A percentile compares a stretch with the other conserved stretches of the same genome.
Evolutionary conservation across 2,329 filamentous ascomycete genomes (phyloP).

Genomic region (Colletotrichum tropicicola): DNA sequence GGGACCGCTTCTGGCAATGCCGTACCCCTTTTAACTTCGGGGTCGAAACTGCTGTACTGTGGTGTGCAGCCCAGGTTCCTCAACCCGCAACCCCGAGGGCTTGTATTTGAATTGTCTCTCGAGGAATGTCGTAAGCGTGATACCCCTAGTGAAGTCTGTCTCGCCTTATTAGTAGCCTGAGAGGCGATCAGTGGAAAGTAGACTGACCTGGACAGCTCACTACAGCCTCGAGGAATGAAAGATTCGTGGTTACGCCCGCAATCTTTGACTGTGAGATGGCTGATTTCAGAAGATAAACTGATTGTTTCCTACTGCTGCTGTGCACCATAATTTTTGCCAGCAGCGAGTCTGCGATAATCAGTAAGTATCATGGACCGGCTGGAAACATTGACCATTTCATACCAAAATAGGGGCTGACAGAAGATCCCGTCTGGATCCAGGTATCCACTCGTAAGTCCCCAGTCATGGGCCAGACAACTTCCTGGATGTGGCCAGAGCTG

Average conservation of each 20-base stretch:
- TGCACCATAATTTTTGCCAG: constrained; percentile 69
- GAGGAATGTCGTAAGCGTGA: background rate
- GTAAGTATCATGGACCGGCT: no score
- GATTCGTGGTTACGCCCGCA: background rate
- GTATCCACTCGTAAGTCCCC: constrained; percentile 66
- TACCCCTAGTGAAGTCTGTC: background rate
- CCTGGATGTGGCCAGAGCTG: constrained; percentile 65
- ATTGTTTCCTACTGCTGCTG: constrained; percentile 54
- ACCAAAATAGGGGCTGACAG: constrained; percentile 62
- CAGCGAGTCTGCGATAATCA: constrained; percentile 51
- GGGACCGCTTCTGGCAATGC: constrained; percentile 66
- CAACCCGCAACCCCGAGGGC: background rate
- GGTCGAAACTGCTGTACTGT: constrained; percentile 67
- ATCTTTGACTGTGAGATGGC: background rate
- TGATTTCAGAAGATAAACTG: constrained; percentile 51
- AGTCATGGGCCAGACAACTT: constrained; percentile 64
- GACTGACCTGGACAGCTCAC: background rate
- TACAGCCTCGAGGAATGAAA: background rate
- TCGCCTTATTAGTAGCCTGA: background rate
- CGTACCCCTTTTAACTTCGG: constrained; percentile 63
- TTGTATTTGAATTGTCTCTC: background rate
- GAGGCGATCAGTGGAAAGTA: background rate
- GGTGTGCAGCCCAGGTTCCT: background rate
- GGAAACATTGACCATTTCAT: no score
- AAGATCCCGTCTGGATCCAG: constrained; percentile 67